Conservation (phyloP, 495 filamentous ascomycete species). For the Parathielavia appendiculata region DNA sequence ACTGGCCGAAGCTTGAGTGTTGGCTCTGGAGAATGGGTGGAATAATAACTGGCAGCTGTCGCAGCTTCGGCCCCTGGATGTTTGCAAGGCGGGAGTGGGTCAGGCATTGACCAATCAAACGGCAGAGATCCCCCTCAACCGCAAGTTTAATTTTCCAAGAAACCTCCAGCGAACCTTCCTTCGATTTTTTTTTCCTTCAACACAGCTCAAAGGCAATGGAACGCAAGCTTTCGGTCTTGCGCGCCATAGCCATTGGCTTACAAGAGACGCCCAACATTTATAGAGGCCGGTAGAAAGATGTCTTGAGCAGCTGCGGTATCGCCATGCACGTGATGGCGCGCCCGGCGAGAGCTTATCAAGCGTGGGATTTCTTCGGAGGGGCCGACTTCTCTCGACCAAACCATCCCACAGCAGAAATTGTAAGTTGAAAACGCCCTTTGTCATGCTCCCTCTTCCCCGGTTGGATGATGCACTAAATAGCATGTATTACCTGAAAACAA, state of each 20-base stretch:
- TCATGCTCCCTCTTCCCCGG: conserved; percentile 13
- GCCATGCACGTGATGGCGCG: conserved; percentile 13
- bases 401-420: not conserved
- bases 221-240: conserved; percentile 4
- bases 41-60: too few species aligned
- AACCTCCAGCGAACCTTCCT: not conserved
- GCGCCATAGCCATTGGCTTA: not conserved
- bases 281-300: not conserved
- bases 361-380: conserved; percentile 10
- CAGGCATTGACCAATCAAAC: conserved; percentile 14
- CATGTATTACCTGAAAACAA: conserved; percentile 55
- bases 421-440: conserved; percentile 17
- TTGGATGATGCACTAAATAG: conserved; percentile 50
- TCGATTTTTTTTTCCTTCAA: conserved; percentile 11
- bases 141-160: conserved; percentile 16
- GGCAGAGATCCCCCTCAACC: not conserved
- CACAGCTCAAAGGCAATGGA: not conserved
- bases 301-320: not conserved
- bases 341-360: not conserved
- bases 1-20: not conserved
- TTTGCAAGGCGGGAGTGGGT: conserved; percentile 2
- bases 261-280: not conserved
- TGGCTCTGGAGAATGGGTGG: not conserved
- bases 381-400: conserved; percentile 2
- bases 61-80: too few species aligned